phyloP scores from a whole-genome alignment of 2,329 filamentous ascomycete genomes.

The Botryotinia convoluta region DNA sequence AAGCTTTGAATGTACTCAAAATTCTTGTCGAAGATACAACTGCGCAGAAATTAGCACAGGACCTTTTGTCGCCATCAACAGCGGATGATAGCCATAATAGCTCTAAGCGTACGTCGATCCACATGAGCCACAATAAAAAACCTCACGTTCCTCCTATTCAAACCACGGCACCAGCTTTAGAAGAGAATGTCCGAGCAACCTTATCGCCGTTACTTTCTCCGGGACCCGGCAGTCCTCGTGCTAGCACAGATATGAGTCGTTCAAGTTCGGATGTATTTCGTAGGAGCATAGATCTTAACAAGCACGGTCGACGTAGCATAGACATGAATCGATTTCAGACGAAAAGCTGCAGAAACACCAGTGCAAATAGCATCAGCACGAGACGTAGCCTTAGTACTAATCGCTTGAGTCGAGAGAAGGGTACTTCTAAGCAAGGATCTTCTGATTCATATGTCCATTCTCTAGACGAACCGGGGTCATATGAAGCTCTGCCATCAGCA shows the following conservation, averaged over 20 bases:
- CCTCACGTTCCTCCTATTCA: slow-evolving; percentile 26
- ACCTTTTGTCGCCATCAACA: slow-evolving; percentile 29
- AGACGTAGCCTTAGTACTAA: slow-evolving; percentile 52
- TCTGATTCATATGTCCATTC: slow-evolving; percentile 76
- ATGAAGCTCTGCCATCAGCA: slow-evolving; percentile 65
- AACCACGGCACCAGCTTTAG: slow-evolving; percentile 40
- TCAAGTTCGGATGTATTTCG: slow-evolving; percentile 54
- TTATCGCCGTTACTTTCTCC: slow-evolving; percentile 49
- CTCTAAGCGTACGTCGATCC: slow-evolving; percentile 32
- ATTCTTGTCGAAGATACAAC: slow-evolving; percentile 39
- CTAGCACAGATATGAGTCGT: slow-evolving; percentile 52
- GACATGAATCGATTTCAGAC: slow-evolving; percentile 48
- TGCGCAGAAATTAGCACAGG: slow-evolving; percentile 37
- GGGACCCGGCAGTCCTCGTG: slow-evolving; percentile 48
- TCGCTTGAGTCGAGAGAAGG: slow-evolving; percentile 49
- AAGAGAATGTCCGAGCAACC: slow-evolving; percentile 60
- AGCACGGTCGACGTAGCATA: slow-evolving; percentile 45
- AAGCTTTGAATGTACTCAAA: slow-evolving; percentile 74
- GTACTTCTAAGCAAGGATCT: slow-evolving; percentile 56
- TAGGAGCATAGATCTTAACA: slow-evolving; percentile 49
- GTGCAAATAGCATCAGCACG: slow-evolving; percentile 42
- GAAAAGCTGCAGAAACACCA: slow-evolving; percentile 59
- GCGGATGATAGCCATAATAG: slow-evolving; percentile 26
- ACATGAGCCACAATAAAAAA: slow-evolving; percentile 26
- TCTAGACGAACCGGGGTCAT: slow-evolving; percentile 70